Base-by-base conservation (phyloP, 208 protist species). In the Acanthamoeba sp. region DNA sequence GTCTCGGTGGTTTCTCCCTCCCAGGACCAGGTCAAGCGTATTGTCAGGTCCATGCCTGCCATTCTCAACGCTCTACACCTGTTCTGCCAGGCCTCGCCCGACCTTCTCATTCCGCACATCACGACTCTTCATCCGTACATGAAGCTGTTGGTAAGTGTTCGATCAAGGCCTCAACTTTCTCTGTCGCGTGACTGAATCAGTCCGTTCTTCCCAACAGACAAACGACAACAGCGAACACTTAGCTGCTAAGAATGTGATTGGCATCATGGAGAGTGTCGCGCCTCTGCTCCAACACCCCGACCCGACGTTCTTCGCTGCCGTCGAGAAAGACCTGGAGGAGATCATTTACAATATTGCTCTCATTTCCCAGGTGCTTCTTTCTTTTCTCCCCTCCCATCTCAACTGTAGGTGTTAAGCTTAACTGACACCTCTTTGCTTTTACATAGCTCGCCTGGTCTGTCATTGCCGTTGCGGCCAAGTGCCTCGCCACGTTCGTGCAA, bases 101-200 rank as follows among this genome's bases (percentile, higher is more conserved):
- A 38, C n/a, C 66, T 93, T 16, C 89, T 93, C n/a, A n/a, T 93
- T 29, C 64, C 89, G 14, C 89, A 93, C 50, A 55, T 93, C 40
- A 76, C 38, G 2, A 93, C 89, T 16, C 42, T 93, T 7, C 89
- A 93, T 29, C 89, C 89, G 14, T 93, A 93, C 66, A 57, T 93
- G 69, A 93, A 93, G 69, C 69, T 93, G 16, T 27, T 45, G 66
- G 89, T 93, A 82, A 29, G 27, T 40, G 2, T 42, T 57, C 10
- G 6, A 0, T 29, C 24, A 14, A 50, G 3, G 34, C 20, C n/a
- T 12, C 38, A 48, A 12, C 22, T 1, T 85, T 24, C 29, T 6
- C 76, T 50, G 18, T 20, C 22, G 22, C 45, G 76, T 27, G n/a
- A 32, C 20, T 4, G 59, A 32, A 9, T 66, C 18, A 27, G 40